phyloP scores from a whole-genome alignment of 495 filamentous ascomycete species.

The Oleoguttula mirabilis region DNA sequence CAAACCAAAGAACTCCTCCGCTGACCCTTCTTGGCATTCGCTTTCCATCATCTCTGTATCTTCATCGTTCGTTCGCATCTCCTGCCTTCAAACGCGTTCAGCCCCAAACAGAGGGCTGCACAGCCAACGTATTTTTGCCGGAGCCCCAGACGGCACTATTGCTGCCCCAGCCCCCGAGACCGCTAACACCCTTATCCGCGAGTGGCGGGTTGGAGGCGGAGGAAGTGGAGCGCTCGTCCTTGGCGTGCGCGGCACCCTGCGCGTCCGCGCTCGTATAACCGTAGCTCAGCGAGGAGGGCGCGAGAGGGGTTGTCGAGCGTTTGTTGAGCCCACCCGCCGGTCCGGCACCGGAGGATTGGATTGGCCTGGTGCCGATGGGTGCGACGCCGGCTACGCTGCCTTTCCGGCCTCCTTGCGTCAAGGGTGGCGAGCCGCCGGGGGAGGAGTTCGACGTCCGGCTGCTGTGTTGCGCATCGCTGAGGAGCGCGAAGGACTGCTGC shows the following conservation, averaged over 20 bases:
- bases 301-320: conserved; percentile 74
- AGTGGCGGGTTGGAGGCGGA: conserved; percentile 46
- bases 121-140: conserved; percentile 26
- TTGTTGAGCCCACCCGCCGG: conserved; percentile 62
- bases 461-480: conserved; percentile 62
- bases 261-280: conserved; percentile 51
- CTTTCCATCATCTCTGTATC: too few species aligned
- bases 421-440: conserved; percentile 76
- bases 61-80: not conserved
- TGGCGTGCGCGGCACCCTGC: conserved; percentile 18
- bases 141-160: conserved; percentile 30
- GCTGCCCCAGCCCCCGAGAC: conserved; percentile 26
- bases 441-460: conserved; percentile 83
- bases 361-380: conserved; percentile 84
- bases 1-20: conserved; percentile 1
- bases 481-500: conserved; percentile 50
- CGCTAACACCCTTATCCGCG: conserved; percentile 24
- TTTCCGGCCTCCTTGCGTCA: conserved; percentile 33
- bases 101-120: conserved; percentile 35
- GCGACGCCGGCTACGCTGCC: conserved; percentile 57
- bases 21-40: not conserved
- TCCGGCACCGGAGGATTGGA: conserved; percentile 38
- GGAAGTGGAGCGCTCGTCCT: conserved; percentile 49
- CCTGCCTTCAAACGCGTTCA: conserved; percentile 9
- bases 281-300: conserved; percentile 72